Base-by-base conservation (phyloP, 257 asterid species). In the Phtheirospermum japonicum region DNA sequence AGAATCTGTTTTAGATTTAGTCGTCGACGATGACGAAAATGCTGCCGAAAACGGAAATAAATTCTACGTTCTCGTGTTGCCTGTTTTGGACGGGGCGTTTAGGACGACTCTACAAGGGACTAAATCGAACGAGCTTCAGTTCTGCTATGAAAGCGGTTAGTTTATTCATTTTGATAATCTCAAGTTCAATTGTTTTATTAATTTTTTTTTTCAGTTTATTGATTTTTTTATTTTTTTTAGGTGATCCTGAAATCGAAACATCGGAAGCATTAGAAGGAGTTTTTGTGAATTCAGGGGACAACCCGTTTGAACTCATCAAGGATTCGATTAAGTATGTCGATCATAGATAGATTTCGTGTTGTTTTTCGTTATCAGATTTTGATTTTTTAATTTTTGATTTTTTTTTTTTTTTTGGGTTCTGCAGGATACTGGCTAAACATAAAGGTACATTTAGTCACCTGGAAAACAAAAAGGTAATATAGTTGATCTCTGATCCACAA, bases 91-190 rank as follows among this genome's bases (percentile, higher is more conserved):
- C 5, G 86, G 92, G 30, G 62, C 66, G 11, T 84, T 82, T 60
- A 75, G 89, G 66, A 63, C 92, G 7, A 61, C 77, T 26, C 68
- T 84, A 37, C 85, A 79, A 16, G 88, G 88, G 43, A 62, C 77
- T 64, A 28, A 62, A 19, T 6, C 75, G 12, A 76, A 78, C 39
- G 81, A 82, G 66, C 80, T 84, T 32, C 73, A 77, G 28, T 75
- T 84, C 66, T 79, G 92, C 62, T 60, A 76, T 39, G 89, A 82
- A 71, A 84, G 92, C 34, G 85, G 88, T 72, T 17, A 17, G 73
- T 68, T 42, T 52, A 42, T 26, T 48, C 14, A 5, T 14, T 48
- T 14, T 11, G 34, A 50, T 6, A 49, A 28, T 18, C 7, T 50
- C 30, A 26, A 32, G 5, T 48, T 34, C 23, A 54, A 20, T 30